These are phyloP conservation scores for Cordyceps cicadae DNA, from an alignment of 2,329 filamentous ascomycete species.

Conservation along the genomic window DNA sequence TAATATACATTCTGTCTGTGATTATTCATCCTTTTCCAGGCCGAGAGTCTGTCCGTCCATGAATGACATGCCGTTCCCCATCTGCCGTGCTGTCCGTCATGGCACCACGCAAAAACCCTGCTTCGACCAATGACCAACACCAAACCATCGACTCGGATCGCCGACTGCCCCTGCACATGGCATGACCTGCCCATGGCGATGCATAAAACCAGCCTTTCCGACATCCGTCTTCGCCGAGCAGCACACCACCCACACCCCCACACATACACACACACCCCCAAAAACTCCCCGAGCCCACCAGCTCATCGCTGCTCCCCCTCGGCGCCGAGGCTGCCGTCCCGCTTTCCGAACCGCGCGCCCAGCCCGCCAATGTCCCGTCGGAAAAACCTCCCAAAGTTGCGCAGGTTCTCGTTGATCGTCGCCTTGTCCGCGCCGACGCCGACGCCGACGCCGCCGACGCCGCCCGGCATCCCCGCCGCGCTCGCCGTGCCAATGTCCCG, in stretches of 20 bases:
- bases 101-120: background rate
- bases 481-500: slow-evolving; percentile 64
- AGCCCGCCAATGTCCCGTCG: slow-evolving; percentile 74
- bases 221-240: background rate
- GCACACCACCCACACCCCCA: too few species aligned
- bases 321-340: slow-evolving; percentile 35
- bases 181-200: background rate
- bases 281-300: too few species aligned
- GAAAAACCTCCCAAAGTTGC: slow-evolving; percentile 96
- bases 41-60: too few species aligned
- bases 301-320: slow-evolving; percentile 20
- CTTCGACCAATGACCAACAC: background rate
- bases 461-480: slow-evolving; percentile 21
- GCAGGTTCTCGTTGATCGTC: slow-evolving; percentile 86
- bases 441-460: slow-evolving; percentile 21
- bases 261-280: too few species aligned
- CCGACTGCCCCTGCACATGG: background rate
- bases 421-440: slow-evolving; percentile 43
- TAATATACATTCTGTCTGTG: too few species aligned
- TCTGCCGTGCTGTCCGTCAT: too few species aligned
- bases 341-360: slow-evolving; percentile 63
- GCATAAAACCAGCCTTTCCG: background rate
- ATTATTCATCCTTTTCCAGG: too few species aligned
- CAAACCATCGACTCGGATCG: background rate
- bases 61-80: too few species aligned